Base-by-base conservation (phyloP, 306 rosid species). In the Ammopiptanthus mongolicus region DNA sequence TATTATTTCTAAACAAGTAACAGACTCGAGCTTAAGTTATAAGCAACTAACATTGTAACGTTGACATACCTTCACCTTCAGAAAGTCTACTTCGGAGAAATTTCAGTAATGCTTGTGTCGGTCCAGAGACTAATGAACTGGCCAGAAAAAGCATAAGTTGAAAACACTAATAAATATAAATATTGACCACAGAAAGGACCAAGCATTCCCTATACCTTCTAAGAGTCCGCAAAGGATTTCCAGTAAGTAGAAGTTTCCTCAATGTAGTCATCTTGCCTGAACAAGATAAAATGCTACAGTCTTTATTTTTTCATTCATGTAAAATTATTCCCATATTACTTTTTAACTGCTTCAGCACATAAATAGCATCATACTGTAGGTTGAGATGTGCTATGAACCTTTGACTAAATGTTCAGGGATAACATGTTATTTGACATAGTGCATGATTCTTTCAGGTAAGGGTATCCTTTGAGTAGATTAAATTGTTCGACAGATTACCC, bases 71-170 rank as follows among this genome's bases (percentile, higher is more conserved):
- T 90, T 94, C 97, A 83, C 76, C 84, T 69, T 85, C 88, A 82
- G 96, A 86, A 83, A 94, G 97, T 78, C 97, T 87, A 85, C 95
- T 91, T 44, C 73, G 91, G 57, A 94, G 97, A 87, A 51, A 87
- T 82, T 60, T 94, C 79, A 94, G 65, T 59, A 94, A 85, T 48
- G 93, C 84, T 42, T 84, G 85, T 14, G 98, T 90, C 58, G 96
- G 88, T 79, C 98, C 98, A 82, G 93, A 73, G 77, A 94, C 91
- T 84, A 94, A 88, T 73, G 98, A 87, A 80, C 98, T 94, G 93
- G 72, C 21, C 22, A 46, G 79, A 50, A 83, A 68, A 73, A 50
- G 33, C 17, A 65, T 68, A 5, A 80, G 83, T 65, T 14, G 17
- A 80, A 72, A 79, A 61, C 62, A 61, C 53, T 50, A 21, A 47